Evolutionary conservation across 805 yeast species (phyloP).

Genomic region (Danielia reshetovae): DNA sequence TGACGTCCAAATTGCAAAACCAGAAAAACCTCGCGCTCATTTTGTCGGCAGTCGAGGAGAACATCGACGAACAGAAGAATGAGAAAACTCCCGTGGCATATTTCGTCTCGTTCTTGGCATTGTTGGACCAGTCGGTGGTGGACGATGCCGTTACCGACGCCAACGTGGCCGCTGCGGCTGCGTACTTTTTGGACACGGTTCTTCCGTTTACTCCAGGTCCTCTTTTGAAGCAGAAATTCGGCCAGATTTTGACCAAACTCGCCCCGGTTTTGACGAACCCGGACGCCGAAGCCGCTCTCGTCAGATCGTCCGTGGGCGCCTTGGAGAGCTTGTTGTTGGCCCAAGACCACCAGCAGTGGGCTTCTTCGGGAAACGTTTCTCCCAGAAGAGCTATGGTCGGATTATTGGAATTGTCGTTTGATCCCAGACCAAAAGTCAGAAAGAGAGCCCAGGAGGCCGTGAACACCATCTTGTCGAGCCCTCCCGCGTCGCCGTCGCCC

Average conservation of each 20-base stretch:
- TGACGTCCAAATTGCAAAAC: slow-evolving; percentile 75
- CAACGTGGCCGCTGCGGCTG: slow-evolving; percentile 66
- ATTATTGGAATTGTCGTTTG: slow-evolving; percentile 71
- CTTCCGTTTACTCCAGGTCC: slow-evolving; percentile 69
- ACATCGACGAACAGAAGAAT: slow-evolving; percentile 62
- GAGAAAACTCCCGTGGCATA: slow-evolving; percentile 72
- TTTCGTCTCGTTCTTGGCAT: slow-evolving; percentile 75
- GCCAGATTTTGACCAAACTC: slow-evolving; percentile 70
- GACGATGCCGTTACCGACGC: slow-evolving; percentile 52
- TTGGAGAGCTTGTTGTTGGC: slow-evolving; percentile 74
- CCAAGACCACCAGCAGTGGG: slow-evolving; percentile 81
- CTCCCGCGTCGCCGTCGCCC: slow-evolving; percentile 73
- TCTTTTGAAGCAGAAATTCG: slow-evolving; percentile 68
- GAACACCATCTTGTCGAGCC: slow-evolving; percentile 53
- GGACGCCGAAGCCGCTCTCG: slow-evolving; percentile 72
- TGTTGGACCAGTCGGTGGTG: slow-evolving; percentile 67
- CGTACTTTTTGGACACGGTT: slow-evolving; percentile 77
- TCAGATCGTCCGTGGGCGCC: slow-evolving; percentile 81
- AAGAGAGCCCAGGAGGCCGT: slow-evolving; percentile 92
- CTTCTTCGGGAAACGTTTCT: slow-evolving; percentile 49
- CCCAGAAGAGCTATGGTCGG: slow-evolving; percentile 82
- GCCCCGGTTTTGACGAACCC: slow-evolving; percentile 75
- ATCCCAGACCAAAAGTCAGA: slow-evolving; percentile 91
- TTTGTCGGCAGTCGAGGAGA: slow-evolving; percentile 86
- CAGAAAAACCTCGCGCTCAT: slow-evolving; percentile 84